Conservation (phyloP, 2,329 filamentous ascomycete species). For the Metarhizium album region DNA sequence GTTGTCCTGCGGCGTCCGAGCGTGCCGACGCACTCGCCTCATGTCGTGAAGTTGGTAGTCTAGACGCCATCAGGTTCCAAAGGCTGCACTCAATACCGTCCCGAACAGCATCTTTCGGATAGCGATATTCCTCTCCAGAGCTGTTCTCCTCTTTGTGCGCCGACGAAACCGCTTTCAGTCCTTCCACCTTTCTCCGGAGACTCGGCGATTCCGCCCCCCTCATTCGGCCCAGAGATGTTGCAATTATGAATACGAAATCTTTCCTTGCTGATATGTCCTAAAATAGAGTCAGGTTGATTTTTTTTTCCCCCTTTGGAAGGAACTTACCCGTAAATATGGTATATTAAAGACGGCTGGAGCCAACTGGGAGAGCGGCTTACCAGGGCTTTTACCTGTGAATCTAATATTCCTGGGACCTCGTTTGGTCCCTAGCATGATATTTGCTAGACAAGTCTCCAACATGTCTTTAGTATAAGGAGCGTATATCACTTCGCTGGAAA, state of each 20-base stretch:
- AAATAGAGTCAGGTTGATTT: slow-evolving; percentile 3
- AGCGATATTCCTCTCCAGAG: too few relatives aligned
- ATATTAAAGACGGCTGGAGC: slow-evolving; percentile 27
- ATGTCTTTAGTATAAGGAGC: not conserved
- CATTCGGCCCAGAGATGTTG: slow-evolving; percentile 22
- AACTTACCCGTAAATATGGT: slow-evolving; percentile 22
- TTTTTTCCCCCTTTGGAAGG: too few relatives aligned
- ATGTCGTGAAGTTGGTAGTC: not conserved
- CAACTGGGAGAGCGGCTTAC: slow-evolving; percentile 16
- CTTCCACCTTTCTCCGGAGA: slow-evolving; percentile 18
- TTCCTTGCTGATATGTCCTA: slow-evolving; percentile 18
- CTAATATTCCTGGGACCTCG: slow-evolving; percentile 14
- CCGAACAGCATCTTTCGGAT: not conserved
- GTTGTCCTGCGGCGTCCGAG: not conserved
- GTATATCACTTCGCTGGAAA: not conserved
- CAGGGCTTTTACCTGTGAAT: slow-evolving; percentile 8
- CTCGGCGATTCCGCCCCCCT: slow-evolving; percentile 22
- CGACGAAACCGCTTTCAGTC: not conserved
- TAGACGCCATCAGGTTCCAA: slow-evolving; percentile 16
- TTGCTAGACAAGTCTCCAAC: slow-evolving; percentile 12
- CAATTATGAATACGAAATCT: slow-evolving; percentile 17
- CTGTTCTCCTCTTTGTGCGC: not conserved
- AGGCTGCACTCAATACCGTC: slow-evolving; percentile 11
- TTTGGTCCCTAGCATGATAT: slow-evolving; percentile 16
- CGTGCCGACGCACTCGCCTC: not conserved